Base-by-base conservation (phyloP, 1,139 yeast species). In the Blastobotrys serpentis region DNA sequence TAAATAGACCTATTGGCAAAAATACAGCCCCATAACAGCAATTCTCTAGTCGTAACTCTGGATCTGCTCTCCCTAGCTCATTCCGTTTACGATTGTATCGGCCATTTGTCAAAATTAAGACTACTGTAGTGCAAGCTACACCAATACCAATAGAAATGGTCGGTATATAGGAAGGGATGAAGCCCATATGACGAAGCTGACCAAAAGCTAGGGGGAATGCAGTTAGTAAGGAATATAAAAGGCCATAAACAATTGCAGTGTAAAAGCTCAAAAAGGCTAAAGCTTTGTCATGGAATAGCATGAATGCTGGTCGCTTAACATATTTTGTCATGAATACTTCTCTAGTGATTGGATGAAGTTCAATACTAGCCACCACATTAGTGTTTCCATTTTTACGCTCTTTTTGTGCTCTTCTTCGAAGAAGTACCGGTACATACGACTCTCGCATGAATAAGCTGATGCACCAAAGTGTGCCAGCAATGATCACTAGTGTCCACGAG, bases 1-100 rank as follows among this genome's bases (percentile, higher is more conserved):
- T 64, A 45, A 76, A 70, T 14, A 76, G 55, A 2, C 79, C 78
- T 40, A 67, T 52, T 1, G 80, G 78, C 63, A 76, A 68, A 18
- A 78, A 74, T 21, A 82, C 62, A 1, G 88, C 79, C 25, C 78
- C 81, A 25, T 68, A 52, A 53, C 46, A 45, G 47, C 47, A 45
- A 30, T 42, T 42, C 21, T 34, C 33, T 18, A 49, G 36, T n/a
- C 51, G 29, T 18, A 13, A n/a, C 26, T 37, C 26, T 22, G 41
- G 26, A 18, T 8, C 41, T 18, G 25, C 14, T 18, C 32, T 25
- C n/a, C 43, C 52, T 3, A 50, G 44, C 22, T 33, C 34, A 10
- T 39, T 37, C 19, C 44, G 34, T 33, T 40, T 39, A 4, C 48
- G 44, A n/a, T 38, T 14, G 34, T 43, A 36, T 3, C 44, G 16